These are phyloP conservation scores for Capronia coronata DNA, from an alignment of 2,329 filamentous ascomycete genomes.

Conservation along the genomic window DNA sequence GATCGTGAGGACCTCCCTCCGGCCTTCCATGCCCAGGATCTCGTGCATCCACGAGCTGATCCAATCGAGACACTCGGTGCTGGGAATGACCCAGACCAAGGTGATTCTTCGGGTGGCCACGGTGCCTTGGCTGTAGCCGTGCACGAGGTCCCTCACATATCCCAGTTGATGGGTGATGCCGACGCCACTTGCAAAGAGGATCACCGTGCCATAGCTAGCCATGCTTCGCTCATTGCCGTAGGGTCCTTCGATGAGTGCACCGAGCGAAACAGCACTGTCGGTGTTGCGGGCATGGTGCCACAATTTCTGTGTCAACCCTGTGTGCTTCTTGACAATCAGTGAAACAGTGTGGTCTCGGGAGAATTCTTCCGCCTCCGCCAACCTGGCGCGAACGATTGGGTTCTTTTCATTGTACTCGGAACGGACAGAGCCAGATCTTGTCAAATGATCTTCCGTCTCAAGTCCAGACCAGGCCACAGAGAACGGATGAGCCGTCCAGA, in stretches of 20 bases:
- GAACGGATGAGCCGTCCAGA: slow-evolving; percentile 72
- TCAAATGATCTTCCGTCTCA: slow-evolving; percentile 37
- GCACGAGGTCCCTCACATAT: slow-evolving; percentile 70
- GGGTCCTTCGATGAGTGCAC: slow-evolving; percentile 79
- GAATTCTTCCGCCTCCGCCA: slow-evolving; percentile 48
- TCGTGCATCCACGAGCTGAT: slow-evolving; percentile 76
- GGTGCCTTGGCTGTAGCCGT: slow-evolving; percentile 61
- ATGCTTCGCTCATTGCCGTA: slow-evolving; percentile 79
- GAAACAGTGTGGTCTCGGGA: slow-evolving; percentile 57
- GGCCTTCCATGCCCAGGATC: slow-evolving; percentile 71
- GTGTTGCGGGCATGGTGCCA: slow-evolving; percentile 60
- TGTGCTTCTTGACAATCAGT: slow-evolving; percentile 80
- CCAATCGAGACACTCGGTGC: slow-evolving; percentile 86
- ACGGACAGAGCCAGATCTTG: slow-evolving; percentile 10
- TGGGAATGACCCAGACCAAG: slow-evolving; percentile 88
- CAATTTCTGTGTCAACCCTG: slow-evolving; percentile 77
- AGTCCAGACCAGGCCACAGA: slow-evolving; percentile 69
- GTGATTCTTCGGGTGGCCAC: slow-evolving; percentile 75
- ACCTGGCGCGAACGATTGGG: slow-evolving; percentile 38
- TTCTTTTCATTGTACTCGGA: slow-evolving; percentile 23
- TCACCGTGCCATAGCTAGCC: slow-evolving; percentile 82
- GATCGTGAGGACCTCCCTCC: slow-evolving; percentile 76
- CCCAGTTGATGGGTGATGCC: slow-evolving; percentile 94
- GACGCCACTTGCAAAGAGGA: slow-evolving; percentile 86
- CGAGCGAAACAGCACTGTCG: slow-evolving; percentile 50